These are phyloP conservation scores for Tarenaya hassleriana DNA, from an alignment of 345 rosid species.

Conservation along the genomic window DNA sequence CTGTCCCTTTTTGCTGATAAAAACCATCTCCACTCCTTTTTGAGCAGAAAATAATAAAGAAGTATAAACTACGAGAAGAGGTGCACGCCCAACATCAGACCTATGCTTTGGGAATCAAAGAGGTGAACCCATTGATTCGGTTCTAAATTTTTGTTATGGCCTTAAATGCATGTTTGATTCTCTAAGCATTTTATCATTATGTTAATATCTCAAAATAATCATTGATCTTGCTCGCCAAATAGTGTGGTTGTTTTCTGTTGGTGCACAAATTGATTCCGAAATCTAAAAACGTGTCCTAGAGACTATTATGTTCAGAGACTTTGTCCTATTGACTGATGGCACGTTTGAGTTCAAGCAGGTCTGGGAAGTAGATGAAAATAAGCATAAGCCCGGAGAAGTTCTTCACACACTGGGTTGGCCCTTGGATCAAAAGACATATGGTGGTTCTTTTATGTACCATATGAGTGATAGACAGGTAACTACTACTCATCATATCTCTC, in stretches of 20 bases:
- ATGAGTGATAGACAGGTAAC: slow-evolving; percentile 80
- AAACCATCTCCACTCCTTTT: slow-evolving; percentile 13
- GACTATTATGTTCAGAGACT: neutral
- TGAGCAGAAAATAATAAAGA: slow-evolving; percentile 55
- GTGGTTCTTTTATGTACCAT: slow-evolving; percentile 96
- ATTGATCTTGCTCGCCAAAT: too few relatives aligned
- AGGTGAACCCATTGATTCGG: slow-evolving; percentile 33
- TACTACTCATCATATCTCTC: neutral
- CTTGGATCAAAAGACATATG: slow-evolving; percentile 78
- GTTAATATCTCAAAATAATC: neutral
- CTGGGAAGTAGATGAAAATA: slow-evolving; percentile 87
- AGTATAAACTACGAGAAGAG: slow-evolving; percentile 68
- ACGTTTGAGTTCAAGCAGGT: slow-evolving; percentile 45
- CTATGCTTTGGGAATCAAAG: slow-evolving; percentile 95
- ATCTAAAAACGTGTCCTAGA: slow-evolving; percentile 6
- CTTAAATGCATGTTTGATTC: slow-evolving; percentile 6
- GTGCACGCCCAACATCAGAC: slow-evolving; percentile 89
- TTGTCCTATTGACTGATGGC: neutral
- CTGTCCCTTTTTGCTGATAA: slow-evolving; percentile 15
- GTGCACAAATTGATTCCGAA: neutral
- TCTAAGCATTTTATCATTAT: neutral
- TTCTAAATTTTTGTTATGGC: neutral
- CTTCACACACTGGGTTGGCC: slow-evolving; percentile 95
- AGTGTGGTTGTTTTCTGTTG: neutral
- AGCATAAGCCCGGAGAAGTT: slow-evolving; percentile 78